Base-by-base conservation (phyloP, 768 basidiomycete genomes). In the Amyloporia xantha region DNA sequence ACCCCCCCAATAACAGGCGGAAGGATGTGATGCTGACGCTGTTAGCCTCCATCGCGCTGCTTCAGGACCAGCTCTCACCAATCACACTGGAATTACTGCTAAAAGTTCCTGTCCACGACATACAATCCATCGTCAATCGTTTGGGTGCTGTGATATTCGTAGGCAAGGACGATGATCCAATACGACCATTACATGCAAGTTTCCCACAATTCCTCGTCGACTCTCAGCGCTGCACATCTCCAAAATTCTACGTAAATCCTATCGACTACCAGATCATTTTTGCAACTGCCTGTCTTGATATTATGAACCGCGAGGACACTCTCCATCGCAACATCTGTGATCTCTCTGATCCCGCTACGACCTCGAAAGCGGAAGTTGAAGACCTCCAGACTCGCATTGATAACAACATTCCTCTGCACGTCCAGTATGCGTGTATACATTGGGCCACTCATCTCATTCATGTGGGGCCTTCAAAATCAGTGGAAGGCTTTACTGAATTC, bases 191-290 rank as follows among this genome's bases (percentile, higher is more conserved):
- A 13, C 49, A 51, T 23, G 13, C 21, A n/a, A 40, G 42, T 2
- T 51, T 51, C 43, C 36, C 15, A 9, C 35, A 46, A 19, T 51
- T 51, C 21, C 43, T 51, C 36, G n/a, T 51, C 4, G 48, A 49
- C 21, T 3, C 9, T 2, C 1, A 2, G 19, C 49, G 49, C 5
- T 44, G 42, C 20, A 15, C 28, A 4, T 12, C 36, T 13, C 7
- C 6, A 5, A 11, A 36, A 11, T 44, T 36, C 27, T 24, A 27
- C 15, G 42, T 50, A 13, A 23, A 44, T 36, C 5, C 35, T 13
- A 6, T n/a, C 15, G 12, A 12, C n/a, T 17, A 38, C 7, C 33
- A 50, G 13, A 35, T 10, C n/a, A 35, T 24, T 9, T 35, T 50
- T 27, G 43, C 44, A 2, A 33, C 28, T n/a, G 43, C 17, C 13